These are phyloP conservation scores for Pseudozyma flocculosa DNA, from an alignment of 1,284 basidiomycete genomes.

Conservation along the genomic window DNA sequence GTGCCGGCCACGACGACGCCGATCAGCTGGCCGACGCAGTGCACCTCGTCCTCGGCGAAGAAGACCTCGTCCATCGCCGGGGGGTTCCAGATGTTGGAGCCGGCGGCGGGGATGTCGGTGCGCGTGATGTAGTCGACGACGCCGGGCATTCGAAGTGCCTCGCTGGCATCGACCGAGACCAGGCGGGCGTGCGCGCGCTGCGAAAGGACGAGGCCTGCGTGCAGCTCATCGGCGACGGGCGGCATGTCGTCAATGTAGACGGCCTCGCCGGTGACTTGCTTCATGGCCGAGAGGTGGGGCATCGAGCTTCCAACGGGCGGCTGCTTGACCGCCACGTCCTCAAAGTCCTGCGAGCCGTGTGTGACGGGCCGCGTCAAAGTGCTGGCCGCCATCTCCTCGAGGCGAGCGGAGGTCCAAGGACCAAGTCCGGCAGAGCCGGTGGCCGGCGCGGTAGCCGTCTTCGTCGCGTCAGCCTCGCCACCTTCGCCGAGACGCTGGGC, in stretches of 20 bases:
- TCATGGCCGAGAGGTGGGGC: slow-evolving; percentile 56
- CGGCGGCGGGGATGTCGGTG: slow-evolving; percentile 51
- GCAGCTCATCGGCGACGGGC: slow-evolving; percentile 50
- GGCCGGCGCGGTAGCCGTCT: too few species aligned
- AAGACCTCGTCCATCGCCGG: slow-evolving; percentile 58
- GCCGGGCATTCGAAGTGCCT: slow-evolving; percentile 53
- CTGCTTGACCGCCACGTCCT: slow-evolving; percentile 41
- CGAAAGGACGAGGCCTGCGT: slow-evolving; percentile 56
- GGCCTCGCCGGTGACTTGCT: slow-evolving; percentile 59
- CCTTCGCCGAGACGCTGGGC: too few species aligned
- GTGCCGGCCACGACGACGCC: slow-evolving; percentile 56
- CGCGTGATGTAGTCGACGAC: slow-evolving; percentile 54
- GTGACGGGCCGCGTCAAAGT: slow-evolving; percentile 35
- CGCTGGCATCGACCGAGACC: slow-evolving; percentile 46
- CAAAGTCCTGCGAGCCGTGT: slow-evolving; percentile 37
- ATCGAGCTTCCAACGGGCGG: slow-evolving; percentile 46
- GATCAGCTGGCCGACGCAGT: slow-evolving; percentile 55
- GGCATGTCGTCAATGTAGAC: slow-evolving; percentile 59
- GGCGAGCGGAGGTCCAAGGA: too few species aligned
- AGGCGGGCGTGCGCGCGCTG: slow-evolving; percentile 57
- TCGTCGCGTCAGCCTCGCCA: too few species aligned
- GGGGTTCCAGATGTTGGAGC: slow-evolving; percentile 57
- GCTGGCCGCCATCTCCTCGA: slow-evolving; percentile 35
- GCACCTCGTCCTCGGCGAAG: slow-evolving; percentile 56
- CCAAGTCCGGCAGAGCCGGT: too few species aligned